Percentiles rank a stretch among this genome's conserved stretches.
phyloP scores from a whole-genome alignment of 2,329 filamentous ascomycete species.

The Akanthomyces muscarius region DNA sequence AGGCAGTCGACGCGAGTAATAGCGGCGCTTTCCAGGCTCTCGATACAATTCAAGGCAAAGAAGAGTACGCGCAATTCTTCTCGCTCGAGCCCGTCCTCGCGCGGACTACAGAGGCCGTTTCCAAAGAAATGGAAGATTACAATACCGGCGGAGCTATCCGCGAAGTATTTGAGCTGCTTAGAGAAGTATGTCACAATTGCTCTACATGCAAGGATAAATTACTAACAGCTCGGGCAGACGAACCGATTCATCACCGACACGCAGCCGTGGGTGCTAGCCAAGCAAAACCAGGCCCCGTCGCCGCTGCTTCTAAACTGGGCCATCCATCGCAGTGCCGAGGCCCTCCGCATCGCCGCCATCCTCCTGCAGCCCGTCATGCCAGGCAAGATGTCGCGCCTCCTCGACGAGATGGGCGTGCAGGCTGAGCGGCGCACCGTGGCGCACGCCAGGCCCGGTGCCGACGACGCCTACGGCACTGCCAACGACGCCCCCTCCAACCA shows the following conservation, averaged over 20 bases:
- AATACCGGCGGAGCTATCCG: conserved; percentile 64
- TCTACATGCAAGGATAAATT: neutral
- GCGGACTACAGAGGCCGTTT: conserved; percentile 29
- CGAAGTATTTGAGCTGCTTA: conserved; percentile 58
- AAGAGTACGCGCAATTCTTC: conserved; percentile 19
- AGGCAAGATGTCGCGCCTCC: conserved; percentile 63
- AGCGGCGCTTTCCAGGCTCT: conserved; percentile 25
- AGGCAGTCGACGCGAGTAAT: conserved; percentile 44
- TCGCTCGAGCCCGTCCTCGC: conserved; percentile 28
- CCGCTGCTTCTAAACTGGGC: conserved; percentile 48
- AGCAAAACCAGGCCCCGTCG: conserved; percentile 31
- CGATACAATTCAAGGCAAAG: neutral
- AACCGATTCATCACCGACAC: conserved; percentile 52
- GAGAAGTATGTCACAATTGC: conserved; percentile 42
- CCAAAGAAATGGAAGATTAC: conserved; percentile 56
- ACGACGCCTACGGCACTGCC: conserved; percentile 63
- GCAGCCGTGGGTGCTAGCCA: conserved; percentile 64
- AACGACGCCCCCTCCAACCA: conserved; percentile 23
- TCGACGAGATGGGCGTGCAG: conserved; percentile 74
- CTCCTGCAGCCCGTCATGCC: conserved; percentile 91
- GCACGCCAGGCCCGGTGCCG: conserved; percentile 58
- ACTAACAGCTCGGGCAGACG: conserved; percentile 28
- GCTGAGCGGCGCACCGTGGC: conserved; percentile 57
- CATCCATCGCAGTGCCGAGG: conserved; percentile 70
- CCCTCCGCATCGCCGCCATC: conserved; percentile 74